phyloP scores from a whole-genome alignment of 345 rosid genomes.

The Ceriops decandra region DNA sequence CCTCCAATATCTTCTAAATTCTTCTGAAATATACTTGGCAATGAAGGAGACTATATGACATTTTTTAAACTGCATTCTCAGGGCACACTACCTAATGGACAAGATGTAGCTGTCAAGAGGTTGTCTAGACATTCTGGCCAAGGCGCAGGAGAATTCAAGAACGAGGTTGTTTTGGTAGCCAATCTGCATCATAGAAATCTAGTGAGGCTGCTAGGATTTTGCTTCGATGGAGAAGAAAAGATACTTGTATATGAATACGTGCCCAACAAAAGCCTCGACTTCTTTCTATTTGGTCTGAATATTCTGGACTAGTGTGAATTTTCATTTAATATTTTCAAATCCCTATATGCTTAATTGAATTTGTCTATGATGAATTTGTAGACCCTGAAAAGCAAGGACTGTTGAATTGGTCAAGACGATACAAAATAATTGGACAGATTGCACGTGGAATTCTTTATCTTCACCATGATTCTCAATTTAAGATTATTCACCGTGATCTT shows the following conservation, averaged over 20 bases:
- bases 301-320: background rate
- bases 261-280: constrained; percentile 44
- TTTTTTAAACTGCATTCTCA: constrained; percentile 5
- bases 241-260: constrained; percentile 51
- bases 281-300: constrained; percentile 30
- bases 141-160: constrained; percentile 45
- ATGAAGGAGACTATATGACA: too few relatives aligned
- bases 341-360: background rate
- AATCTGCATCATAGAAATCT: constrained; percentile 55
- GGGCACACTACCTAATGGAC: constrained; percentile 40
- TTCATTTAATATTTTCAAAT: background rate
- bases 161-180: constrained; percentile 39
- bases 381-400: constrained; percentile 27
- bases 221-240: constrained; percentile 44
- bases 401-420: constrained; percentile 45
- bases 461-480: constrained; percentile 46
- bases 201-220: constrained; percentile 42
- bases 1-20: too few relatives aligned
- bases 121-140: constrained; percentile 36
- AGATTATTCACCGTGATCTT: constrained; percentile 53
- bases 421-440: constrained; percentile 49
- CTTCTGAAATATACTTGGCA: too few relatives aligned
- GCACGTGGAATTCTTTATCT: constrained; percentile 55
- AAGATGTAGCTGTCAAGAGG: constrained; percentile 46
- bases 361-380: constrained; percentile 8